A percentile compares a stretch with the other conserved stretches of the same genome.
These are phyloP conservation scores for Fomitopsis pinicola DNA, from an alignment of 1,284 basidiomycete genomes.

Conservation along the genomic window DNA sequence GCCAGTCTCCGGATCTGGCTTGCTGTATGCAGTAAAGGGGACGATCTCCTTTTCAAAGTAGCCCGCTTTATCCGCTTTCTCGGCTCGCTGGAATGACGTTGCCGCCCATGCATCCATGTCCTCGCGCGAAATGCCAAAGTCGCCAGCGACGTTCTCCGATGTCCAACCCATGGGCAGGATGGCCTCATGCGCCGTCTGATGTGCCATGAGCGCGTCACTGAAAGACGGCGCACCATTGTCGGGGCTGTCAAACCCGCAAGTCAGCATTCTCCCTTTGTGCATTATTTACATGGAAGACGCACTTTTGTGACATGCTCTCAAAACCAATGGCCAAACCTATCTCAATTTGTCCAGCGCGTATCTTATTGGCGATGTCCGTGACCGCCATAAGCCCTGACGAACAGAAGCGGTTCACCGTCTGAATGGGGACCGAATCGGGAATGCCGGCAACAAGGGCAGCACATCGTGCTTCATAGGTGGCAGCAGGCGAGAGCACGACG, in stretches of 20 bases:
- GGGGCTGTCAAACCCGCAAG: slow-evolving; percentile 39
- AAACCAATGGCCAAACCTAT: slow-evolving; percentile 82
- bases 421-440: slow-evolving; percentile 71
- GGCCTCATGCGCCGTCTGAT: slow-evolving; percentile 23
- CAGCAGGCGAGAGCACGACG: slow-evolving; percentile 57
- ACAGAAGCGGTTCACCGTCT: slow-evolving; percentile 78
- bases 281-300: slow-evolving; percentile 18
- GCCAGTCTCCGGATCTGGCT: slow-evolving; percentile 47
- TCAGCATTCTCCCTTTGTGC: not conserved
- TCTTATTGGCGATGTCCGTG: slow-evolving; percentile 76
- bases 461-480: slow-evolving; percentile 64
- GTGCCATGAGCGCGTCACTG: slow-evolving; percentile 42
- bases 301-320: slow-evolving; percentile 83
- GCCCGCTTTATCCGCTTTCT: slow-evolving; percentile 61
- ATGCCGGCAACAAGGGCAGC: slow-evolving; percentile 81
- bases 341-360: slow-evolving; percentile 78
- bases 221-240: slow-evolving; percentile 59
- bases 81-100: slow-evolving; percentile 73
- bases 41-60: slow-evolving; percentile 78
- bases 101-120: slow-evolving; percentile 87
- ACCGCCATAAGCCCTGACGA: slow-evolving; percentile 75
- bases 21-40: slow-evolving; percentile 65
- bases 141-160: slow-evolving; percentile 72
- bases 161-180: slow-evolving; percentile 82
- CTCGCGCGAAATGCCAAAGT: slow-evolving; percentile 79